Conservation (phyloP, 1,139 yeast genomes). For the Yamadazyma atmosphaerica region DNA sequence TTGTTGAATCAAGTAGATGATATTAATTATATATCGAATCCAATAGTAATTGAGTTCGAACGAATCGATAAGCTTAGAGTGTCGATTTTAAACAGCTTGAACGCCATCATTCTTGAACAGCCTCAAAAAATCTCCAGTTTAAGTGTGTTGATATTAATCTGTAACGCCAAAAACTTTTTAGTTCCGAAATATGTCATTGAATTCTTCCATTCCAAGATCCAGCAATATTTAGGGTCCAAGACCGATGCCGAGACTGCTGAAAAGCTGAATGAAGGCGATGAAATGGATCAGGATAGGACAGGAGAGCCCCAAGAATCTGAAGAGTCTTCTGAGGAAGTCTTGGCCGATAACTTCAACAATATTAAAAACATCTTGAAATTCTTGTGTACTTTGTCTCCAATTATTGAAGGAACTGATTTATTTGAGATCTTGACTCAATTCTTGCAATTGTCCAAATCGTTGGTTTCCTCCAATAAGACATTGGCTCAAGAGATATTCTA, state of each 20-base stretch:
- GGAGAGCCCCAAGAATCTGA: conserved; percentile 20
- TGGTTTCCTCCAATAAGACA: conserved; percentile 53
- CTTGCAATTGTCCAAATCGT: conserved; percentile 32
- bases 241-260: not conserved
- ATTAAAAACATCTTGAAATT: conserved; percentile 72
- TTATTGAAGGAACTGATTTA: conserved; percentile 55
- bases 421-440: conserved; percentile 54
- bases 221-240: conserved; percentile 40
- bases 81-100: conserved; percentile 61
- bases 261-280: too few relatives aligned
- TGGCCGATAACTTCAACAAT: conserved; percentile 71
- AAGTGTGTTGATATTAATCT: conserved; percentile 66
- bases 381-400: conserved; percentile 63
- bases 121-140: conserved; percentile 83
- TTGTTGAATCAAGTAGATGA: conserved; percentile 57
- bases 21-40: conserved; percentile 64
- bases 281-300: not conserved
- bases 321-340: conserved; percentile 20
- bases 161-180: conserved; percentile 64
- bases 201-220: conserved; percentile 63
- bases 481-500: conserved; percentile 71
- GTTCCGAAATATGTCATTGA: conserved; percentile 75
- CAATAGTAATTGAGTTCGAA: conserved; percentile 68
- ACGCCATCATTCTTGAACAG: conserved; percentile 77
- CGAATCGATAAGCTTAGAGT: conserved; percentile 62